These are phyloP conservation scores for Rubia balearica DNA, from an alignment of 305 asterid genomes.

Conservation along the genomic window DNA sequence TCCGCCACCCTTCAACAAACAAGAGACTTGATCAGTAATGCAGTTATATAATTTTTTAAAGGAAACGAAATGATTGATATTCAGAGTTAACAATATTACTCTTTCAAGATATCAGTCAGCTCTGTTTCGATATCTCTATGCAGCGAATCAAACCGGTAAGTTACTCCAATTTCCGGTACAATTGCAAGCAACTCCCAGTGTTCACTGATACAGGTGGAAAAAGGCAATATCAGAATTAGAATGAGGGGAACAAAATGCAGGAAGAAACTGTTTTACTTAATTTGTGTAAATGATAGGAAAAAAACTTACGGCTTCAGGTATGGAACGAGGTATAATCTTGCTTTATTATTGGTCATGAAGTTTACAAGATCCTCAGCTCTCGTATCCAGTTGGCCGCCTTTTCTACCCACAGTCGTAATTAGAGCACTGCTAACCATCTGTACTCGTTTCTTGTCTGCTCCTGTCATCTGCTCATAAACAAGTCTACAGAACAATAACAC, in stretches of 20 bases:
- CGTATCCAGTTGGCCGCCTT: background rate
- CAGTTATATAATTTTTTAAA: too few relatives aligned
- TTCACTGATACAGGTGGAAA: too few relatives aligned
- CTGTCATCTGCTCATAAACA: background rate
- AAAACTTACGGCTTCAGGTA: too few relatives aligned
- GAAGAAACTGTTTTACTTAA: too few relatives aligned
- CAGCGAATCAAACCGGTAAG: background rate
- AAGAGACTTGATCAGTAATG: background rate
- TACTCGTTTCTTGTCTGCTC: background rate
- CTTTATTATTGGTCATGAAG: background rate
- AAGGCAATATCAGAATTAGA: too few relatives aligned
- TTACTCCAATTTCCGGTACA: too few relatives aligned
- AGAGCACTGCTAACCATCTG: background rate
- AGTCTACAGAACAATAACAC: background rate
- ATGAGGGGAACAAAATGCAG: too few relatives aligned
- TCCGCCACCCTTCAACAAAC: background rate
- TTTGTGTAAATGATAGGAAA: too few relatives aligned
- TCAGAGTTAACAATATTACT: background rate
- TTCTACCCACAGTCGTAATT: background rate
- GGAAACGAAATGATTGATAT: too few relatives aligned
- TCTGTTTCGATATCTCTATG: background rate
- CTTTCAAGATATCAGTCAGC: background rate
- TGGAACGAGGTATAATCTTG: too few relatives aligned
- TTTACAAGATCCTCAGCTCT: background rate
- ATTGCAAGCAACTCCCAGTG: too few relatives aligned